Percentiles rank a stretch among this genome's conserved stretches.
These are phyloP conservation scores for Viola pubescens DNA, from an alignment of 441 rosid genomes.

Conservation along the genomic window DNA sequence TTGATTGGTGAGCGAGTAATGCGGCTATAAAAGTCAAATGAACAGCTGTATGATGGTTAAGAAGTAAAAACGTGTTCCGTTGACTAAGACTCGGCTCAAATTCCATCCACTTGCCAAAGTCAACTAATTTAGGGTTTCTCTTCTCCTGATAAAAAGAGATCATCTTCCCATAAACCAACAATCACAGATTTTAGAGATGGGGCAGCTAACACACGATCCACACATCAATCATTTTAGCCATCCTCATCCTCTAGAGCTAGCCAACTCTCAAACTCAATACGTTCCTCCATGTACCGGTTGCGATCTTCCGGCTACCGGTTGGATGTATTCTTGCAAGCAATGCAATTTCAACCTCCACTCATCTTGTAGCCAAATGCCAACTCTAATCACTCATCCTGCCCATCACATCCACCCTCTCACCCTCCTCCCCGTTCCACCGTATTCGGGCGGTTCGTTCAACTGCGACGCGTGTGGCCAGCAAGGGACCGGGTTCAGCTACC, in stretches of 20 bases:
- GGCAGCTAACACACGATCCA: conserved; percentile 22
- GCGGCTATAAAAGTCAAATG: too few species aligned
- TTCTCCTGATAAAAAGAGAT: too few species aligned
- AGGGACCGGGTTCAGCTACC: conserved; percentile 33
- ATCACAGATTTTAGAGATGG: conserved; percentile 14
- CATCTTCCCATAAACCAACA: too few species aligned
- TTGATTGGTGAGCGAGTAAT: too few species aligned
- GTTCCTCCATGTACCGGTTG: conserved; percentile 27
- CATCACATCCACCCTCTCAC: conserved; percentile 31
- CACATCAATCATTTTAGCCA: conserved; percentile 33
- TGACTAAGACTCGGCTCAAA: too few species aligned
- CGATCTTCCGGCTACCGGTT: conserved; percentile 19
- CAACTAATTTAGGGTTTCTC: too few species aligned
- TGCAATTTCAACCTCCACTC: conserved; percentile 35
- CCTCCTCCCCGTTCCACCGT: conserved; percentile 28
- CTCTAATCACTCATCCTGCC: conserved; percentile 33
- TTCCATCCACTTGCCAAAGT: too few species aligned
- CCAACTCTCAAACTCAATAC: conserved; percentile 19
- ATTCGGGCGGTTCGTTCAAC: conserved; percentile 24
- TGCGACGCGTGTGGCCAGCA: conserved; percentile 35
- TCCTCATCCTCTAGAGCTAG: conserved; percentile 33
- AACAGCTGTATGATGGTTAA: too few species aligned
- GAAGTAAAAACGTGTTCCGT: too few species aligned
- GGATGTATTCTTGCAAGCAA: conserved; percentile 31
- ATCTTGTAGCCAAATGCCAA: conserved; percentile 32